Evolutionary conservation across 805 yeast species (phyloP), one percentile per base, ranked within the genome.

Genomic region (Myxozyma nipponensis): DNA sequence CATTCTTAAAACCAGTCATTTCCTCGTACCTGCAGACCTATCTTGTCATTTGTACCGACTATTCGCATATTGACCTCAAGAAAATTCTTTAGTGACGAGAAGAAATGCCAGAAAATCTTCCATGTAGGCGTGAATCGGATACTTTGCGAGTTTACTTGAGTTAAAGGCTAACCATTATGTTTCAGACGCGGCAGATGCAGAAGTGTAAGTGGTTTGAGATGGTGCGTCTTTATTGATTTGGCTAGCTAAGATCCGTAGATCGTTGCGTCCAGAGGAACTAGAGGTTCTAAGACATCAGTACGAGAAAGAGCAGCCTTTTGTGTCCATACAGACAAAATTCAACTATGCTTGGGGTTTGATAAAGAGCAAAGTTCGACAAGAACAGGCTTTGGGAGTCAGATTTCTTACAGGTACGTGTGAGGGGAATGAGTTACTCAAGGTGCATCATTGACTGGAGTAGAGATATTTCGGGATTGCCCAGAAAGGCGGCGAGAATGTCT

Each of bases 311-410:
- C 82, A 85, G 28, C 95, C 93, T 3, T 72, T 77, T 36, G 89
- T 87, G 0, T 76, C 90, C 0, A 76, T 86, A 0, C 97, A 89
- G 66, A 83, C 96, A 1, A 78, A 82, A 50, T 93, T 93, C 76
- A 93, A 95, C 68, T 86, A 86, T 62, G 95, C 97, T 0, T 93
- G 99, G 98, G 98, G 95, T 2, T 72, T 93, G 44, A 79, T 95
- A 56, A 90, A 88, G 66, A 82, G 95, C 1, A 64, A 68, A 44
- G 73, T 75, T 44, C 72, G 74, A 21, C 75, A 73, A 36, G 84
- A 86, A 54, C 95, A 86, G 63, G 76, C 84, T 60, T 74, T 83
- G 44, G 99, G 98, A 0, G 80, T 93, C 17, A 82, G 79, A 47
- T 73, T 91, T 25, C 72, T 93, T 52, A 78, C 87, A 0, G 80